Conservation (phyloP, 1,139 yeast species). For the Scheffersomyces lignicola region DNA sequence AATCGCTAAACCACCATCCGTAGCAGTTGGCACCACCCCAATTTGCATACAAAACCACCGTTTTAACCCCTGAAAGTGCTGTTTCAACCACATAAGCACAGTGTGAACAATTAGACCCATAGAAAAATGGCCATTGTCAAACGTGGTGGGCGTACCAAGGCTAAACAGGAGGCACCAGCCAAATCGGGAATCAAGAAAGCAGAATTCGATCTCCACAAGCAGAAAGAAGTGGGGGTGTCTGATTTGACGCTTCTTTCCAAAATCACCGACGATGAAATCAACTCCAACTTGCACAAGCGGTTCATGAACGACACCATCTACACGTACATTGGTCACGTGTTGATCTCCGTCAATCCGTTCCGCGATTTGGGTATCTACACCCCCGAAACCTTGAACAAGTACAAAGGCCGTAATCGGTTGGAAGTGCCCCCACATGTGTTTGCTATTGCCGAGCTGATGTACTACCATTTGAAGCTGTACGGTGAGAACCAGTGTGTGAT, state of each 20-base stretch:
- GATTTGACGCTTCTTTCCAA: slow-evolving; percentile 88
- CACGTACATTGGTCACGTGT: slow-evolving; percentile 83
- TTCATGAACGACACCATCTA: slow-evolving; percentile 89
- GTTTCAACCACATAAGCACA: too few relatives aligned
- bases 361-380: slow-evolving; percentile 95
- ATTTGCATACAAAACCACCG: too few relatives aligned
- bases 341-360: slow-evolving; percentile 96
- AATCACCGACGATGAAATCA: slow-evolving; percentile 89
- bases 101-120: too few relatives aligned
- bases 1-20: too few relatives aligned
- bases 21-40: too few relatives aligned
- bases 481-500: slow-evolving; percentile 97
- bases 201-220: slow-evolving; percentile 81
- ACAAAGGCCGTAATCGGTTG: slow-evolving; percentile 87
- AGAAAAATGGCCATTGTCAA: slow-evolving; percentile 85
- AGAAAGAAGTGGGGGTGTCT: slow-evolving; percentile 96
- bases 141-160: slow-evolving; percentile 67
- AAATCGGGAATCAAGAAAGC: slow-evolving; percentile 81
- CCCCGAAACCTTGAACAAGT: slow-evolving; percentile 66
- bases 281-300: slow-evolving; percentile 85
- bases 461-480: slow-evolving; percentile 90
- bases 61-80: too few relatives aligned
- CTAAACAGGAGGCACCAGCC: slow-evolving; percentile 56
- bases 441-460: slow-evolving; percentile 97
- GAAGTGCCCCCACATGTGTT: slow-evolving; percentile 99